These are phyloP conservation scores for Amanita rimosa DNA, from an alignment of 768 basidiomycete species.

Conservation along the genomic window DNA sequence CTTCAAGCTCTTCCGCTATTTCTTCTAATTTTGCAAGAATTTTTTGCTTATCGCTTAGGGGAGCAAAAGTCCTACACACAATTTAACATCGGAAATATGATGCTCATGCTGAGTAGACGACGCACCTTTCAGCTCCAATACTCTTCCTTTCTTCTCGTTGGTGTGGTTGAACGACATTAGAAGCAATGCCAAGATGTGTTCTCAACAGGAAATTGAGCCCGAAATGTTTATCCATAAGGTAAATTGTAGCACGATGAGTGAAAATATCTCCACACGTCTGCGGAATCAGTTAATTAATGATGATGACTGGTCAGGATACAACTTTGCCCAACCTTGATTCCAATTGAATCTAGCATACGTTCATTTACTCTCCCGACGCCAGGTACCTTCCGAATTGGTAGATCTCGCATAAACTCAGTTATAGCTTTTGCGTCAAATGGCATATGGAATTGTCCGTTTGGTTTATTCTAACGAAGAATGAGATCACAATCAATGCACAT, in stretches of 20 bases:
- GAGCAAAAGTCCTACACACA: conserved; percentile 56
- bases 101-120: not conserved
- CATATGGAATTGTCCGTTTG: conserved; percentile 83
- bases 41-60: conserved; percentile 49
- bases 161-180: conserved; percentile 68
- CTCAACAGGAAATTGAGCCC: conserved; percentile 66
- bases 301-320: conserved; percentile 1
- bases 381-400: conserved; percentile 80
- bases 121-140: conserved; percentile 81
- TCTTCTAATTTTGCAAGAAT: conserved; percentile 73
- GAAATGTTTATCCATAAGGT: conserved; percentile 82
- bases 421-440: conserved; percentile 54
- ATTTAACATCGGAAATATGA: not conserved
- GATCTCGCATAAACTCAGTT: conserved; percentile 63
- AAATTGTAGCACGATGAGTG: conserved; percentile 57
- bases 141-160: conserved; percentile 81
- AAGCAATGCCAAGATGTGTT: conserved; percentile 79
- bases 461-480: conserved; percentile 60
- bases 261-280: conserved; percentile 90
- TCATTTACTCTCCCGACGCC: conserved; percentile 91
- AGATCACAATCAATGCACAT: not conserved
- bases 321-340: conserved; percentile 52
- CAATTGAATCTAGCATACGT: conserved; percentile 74
- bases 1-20: conserved; percentile 70
- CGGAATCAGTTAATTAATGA: not conserved